A percentile compares a stretch with the other conserved stretches of the same genome.
Evolutionary conservation across 768 basidiomycete genomes (phyloP).

Genomic region (Cyclocybe cylindracea): DNA sequence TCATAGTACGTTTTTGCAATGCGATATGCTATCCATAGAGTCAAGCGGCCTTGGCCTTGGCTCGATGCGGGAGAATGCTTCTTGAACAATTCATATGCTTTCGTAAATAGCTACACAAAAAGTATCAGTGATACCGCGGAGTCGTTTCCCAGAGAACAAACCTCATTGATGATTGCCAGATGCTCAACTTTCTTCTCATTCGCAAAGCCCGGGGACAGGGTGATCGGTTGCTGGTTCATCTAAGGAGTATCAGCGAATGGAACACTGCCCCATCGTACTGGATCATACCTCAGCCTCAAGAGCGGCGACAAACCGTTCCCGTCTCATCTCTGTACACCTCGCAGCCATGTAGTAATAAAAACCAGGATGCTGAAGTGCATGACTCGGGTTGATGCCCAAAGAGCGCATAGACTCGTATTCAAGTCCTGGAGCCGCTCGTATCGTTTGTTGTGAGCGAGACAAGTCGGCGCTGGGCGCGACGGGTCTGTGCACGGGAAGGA

Average conservation of each 20-base stretch:
- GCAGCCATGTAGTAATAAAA: constrained; percentile 93
- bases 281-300: constrained; percentile 54
- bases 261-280: no score
- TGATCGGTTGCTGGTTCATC: constrained; percentile 31
- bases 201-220: constrained; percentile 66
- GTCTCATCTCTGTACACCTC: constrained; percentile 76
- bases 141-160: constrained; percentile 20
- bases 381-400: constrained; percentile 76
- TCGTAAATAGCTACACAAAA: constrained; percentile 78
- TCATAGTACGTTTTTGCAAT: constrained; percentile 88
- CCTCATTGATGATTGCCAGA: constrained; percentile 80
- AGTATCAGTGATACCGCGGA: background rate
- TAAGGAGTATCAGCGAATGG: background rate
- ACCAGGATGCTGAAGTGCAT: constrained; percentile 87
- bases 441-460: constrained; percentile 18
- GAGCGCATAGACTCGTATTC: constrained; percentile 63
- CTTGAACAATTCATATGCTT: constrained; percentile 93
- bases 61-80: constrained; percentile 52
- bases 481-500: constrained; percentile 61
- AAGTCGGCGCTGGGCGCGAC: constrained; percentile 22
- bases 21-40: constrained; percentile 87
- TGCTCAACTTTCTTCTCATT: constrained; percentile 97
- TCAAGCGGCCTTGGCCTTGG: constrained; percentile 73
- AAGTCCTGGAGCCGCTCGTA: constrained; percentile 13
- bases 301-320: constrained; percentile 63